A percentile compares a stretch with the other conserved stretches of the same genome.
phyloP scores from a whole-genome alignment of 306 rosid genomes.

The Cucurbita ficifolia region DNA sequence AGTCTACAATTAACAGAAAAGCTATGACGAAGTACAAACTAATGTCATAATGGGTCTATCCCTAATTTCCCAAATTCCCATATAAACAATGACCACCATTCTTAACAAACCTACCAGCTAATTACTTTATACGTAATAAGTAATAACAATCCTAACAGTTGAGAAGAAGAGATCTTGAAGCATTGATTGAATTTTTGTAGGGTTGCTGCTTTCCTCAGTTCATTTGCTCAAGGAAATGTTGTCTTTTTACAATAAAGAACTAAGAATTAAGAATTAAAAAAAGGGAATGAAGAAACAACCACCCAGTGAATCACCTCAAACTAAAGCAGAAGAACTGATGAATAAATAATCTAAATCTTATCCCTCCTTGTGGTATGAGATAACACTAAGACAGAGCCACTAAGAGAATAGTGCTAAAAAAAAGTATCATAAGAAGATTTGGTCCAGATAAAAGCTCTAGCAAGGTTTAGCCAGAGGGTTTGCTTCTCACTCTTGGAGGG shows the following conservation, averaged over 20 bases:
- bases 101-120: background rate
- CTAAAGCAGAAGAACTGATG: background rate
- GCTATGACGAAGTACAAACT: background rate
- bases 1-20: background rate
- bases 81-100: background rate
- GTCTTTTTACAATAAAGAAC: background rate
- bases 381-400: background rate
- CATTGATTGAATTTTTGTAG: background rate
- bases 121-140: background rate
- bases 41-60: background rate
- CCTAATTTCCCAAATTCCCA: background rate
- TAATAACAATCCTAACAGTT: background rate
- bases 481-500: too few species aligned
- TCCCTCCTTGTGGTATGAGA: background rate
- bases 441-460: too few species aligned
- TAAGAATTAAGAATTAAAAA: background rate
- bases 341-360: background rate
- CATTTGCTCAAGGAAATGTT: background rate
- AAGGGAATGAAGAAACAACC: background rate
- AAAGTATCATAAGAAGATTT: too few species aligned
- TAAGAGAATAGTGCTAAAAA: too few species aligned
- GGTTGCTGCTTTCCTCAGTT: background rate
- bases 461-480: too few species aligned
- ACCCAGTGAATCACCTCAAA: background rate
- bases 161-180: background rate